These are phyloP conservation scores for Larix sibirica DNA, from an alignment of 83 land plant species.

Conservation along the genomic window DNA sequence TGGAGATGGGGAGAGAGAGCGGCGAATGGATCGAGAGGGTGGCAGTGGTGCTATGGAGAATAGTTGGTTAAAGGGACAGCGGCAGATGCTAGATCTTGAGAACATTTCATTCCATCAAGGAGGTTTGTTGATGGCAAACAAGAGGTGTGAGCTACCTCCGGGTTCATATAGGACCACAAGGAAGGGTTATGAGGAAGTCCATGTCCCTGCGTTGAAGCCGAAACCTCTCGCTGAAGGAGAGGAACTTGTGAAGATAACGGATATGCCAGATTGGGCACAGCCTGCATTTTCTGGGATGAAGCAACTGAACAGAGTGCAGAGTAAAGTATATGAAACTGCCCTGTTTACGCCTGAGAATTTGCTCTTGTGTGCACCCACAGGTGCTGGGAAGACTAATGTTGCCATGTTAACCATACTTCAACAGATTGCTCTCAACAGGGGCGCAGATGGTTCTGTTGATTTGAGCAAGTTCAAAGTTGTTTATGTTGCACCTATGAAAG, in stretches of 20 bases:
- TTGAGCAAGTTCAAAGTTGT: conserved; percentile 73
- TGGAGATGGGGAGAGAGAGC: conserved; percentile 10
- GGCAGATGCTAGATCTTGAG: conserved; percentile 84
- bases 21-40: conserved; percentile 58
- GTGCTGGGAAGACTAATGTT: conserved; percentile 95
- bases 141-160: conserved; percentile 70
- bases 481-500: conserved; percentile 95
- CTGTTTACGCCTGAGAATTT: conserved; percentile 71
- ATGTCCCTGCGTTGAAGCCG: conserved; percentile 75
- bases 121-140: conserved; percentile 79
- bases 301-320: conserved; percentile 86
- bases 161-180: conserved; percentile 51
- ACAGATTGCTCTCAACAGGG: conserved; percentile 69
- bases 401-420: conserved; percentile 88
- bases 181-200: conserved; percentile 91
- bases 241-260: conserved; percentile 73
- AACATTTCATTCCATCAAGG: conserved; percentile 76
- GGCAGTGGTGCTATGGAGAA: conserved; percentile 27
- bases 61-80: conserved; percentile 84
- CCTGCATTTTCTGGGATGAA: conserved; percentile 86
- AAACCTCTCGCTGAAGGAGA: conserved; percentile 67
- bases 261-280: conserved; percentile 87
- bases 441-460: conserved; percentile 57
- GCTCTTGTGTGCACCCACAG: conserved; percentile 91
- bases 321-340: conserved; percentile 84